phyloP scores from a whole-genome alignment of 176 grass and related monocot genomes.

The Pontederia crassipes region DNA sequence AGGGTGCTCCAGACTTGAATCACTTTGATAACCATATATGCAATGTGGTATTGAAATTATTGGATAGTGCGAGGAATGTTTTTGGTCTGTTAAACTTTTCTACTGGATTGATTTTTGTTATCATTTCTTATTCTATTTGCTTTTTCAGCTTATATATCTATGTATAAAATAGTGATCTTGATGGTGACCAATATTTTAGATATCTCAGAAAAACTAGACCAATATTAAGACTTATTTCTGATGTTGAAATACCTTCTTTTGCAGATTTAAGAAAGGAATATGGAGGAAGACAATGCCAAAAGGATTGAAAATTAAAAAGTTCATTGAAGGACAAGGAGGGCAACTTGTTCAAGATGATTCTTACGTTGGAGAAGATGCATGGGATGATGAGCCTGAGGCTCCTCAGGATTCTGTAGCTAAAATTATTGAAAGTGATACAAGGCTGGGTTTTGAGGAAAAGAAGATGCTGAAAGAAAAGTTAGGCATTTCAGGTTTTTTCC shows the following conservation, averaged over 20 bases:
- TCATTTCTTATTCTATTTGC: no score
- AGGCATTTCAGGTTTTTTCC: constrained; percentile 3
- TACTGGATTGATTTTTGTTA: no score
- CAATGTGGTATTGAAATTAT: no score
- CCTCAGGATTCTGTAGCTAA: constrained; percentile 8
- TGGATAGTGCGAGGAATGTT: no score
- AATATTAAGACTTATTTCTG: background rate
- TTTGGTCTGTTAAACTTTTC: no score
- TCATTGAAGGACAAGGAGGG: constrained; percentile 22
- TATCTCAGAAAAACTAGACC: background rate
- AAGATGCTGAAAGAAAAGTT: constrained; percentile 15
- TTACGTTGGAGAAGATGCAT: constrained; percentile 33
- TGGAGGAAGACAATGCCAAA: constrained; percentile 34
- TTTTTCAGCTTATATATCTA: no score
- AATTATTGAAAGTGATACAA: constrained; percentile 19
- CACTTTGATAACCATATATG: no score
- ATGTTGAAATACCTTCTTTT: background rate
- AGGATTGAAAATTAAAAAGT: constrained; percentile 31
- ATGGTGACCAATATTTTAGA: no score
- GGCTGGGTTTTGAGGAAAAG: constrained; percentile 20
- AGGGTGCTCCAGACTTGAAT: no score
- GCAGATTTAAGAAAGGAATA: constrained; percentile 26
- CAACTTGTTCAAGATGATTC: constrained; percentile 26
- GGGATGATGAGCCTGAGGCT: constrained; percentile 16
- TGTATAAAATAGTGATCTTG: no score